Evolutionary conservation across 805 yeast genomes (phyloP), one percentile per base, ranked within the genome.

Genomic region (Torulaspora maleeae): DNA sequence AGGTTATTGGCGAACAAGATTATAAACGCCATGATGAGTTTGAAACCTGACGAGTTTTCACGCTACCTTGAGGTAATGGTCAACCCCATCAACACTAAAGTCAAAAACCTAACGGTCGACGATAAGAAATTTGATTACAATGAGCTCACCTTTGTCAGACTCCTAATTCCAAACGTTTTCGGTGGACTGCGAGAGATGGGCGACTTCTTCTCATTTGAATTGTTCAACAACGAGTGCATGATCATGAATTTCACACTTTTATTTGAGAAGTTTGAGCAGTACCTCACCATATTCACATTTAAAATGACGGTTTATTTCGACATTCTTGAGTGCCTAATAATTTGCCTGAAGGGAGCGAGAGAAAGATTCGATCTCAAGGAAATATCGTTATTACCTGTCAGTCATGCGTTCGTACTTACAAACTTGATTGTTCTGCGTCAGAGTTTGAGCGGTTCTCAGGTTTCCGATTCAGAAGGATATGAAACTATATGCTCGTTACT

Each of bases 1-100:
- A 59, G 62, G 22, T 58, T 69, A 1, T 49, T 76, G 4, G 57
- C 76, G 1, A 58, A 64, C 11, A 58, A 70, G 6, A 64, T 75
- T 38, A 62, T 75, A 3, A 59, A 70, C 3, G 47, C 48, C 6
- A 28, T 55, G 20, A 67, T 59, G 41, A 36, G 58, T 0, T 50
- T 59, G 36, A 56, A 48, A 5, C 19, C 43, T 2, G 38, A 38
- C 15, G 65, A 57, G 9, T 51, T 60, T 10, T 41, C 52, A 37
- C 19, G 45, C 44, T 42, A 52, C 52, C 9, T 56, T 39, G 27
- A 43, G 48, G 4, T 48, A 12, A 29, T 38, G 9, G 39, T 44
- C 3, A 25, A 15, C n/a, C 30, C 45, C 24, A 11, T 20, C 17
- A 19, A 35, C n/a, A 11, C n/a, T 9, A 39, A 36, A 15, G 17